Base-by-base conservation (phyloP, 2,329 filamentous ascomycete genomes). In the Pseudocercospora eumusae region DNA sequence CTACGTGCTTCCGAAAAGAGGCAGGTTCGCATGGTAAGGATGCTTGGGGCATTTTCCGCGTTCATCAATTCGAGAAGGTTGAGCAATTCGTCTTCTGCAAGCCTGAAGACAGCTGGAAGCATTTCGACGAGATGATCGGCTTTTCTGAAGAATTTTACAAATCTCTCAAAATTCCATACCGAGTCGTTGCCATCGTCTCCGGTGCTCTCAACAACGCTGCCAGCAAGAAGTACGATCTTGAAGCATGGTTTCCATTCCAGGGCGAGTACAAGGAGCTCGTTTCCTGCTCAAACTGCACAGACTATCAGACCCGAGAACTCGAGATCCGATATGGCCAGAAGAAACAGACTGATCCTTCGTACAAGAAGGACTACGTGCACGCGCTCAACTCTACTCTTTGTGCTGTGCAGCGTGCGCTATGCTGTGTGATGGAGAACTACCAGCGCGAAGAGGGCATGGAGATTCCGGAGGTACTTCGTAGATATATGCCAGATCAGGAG, bases 231-330 rank as follows among this genome's bases (percentile, higher is more conserved):
- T 93, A 89, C 75, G 95, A 99, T 74, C 84, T 99, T 21, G 95
- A 99, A 77, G 93, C 95, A 2, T 96, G 92, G 91, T 96, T 96
- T 77, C 92, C 92, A 15, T 96, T 90, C 83, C 93, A 98, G 77
- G 90, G 90, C 71, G 95, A 98, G 79, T 99, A 98, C 84, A 98
- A 98, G 67, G 95, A 98, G 80, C 86, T 99, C 27, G 95, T 98
- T 56, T 96, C 91, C 20, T 96, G 93, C 84, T 96, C 92, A 64
- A 99, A 99, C 81, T 99, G 95, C 82, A 96, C 92, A 49, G 93
- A 98, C 76, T 98, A 98, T 82, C 95, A 99, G 82, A 92, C 92
- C 23, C 86, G 95, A 60, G 93, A 92, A 69, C 84, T 99, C 11
- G 93, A 98, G 77, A 96, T 99, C 70, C 86, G 95, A 62, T 96